Base-by-base conservation (phyloP, 2,329 filamentous ascomycete species). In the Calonectria pseudoturangicola region DNA sequence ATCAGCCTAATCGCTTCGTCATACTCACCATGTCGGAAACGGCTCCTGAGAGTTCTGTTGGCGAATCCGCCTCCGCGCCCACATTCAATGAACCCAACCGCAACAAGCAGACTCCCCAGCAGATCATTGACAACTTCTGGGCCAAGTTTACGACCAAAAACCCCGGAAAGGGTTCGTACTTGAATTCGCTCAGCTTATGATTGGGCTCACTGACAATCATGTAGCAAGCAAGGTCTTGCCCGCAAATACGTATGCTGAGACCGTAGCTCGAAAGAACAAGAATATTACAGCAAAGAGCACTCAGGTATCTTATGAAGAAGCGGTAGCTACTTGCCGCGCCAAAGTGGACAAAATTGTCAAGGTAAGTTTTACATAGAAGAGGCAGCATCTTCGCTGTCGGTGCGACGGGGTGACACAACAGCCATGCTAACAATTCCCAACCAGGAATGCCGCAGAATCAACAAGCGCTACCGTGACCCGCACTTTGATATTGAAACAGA, bases 401-500 rank as follows among this genome's bases (percentile, higher is more conserved):
- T 36, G 33, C 33, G 33, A 36, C 10, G 10, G 12, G 33, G 12
- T 36, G 33, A 45, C 16, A 45, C n/a, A 18, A 7, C 41, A 45
- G 7, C 16, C 8, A n/a, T n/a, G 41, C 45, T 48, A 13, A 48
- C 45, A 3, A 12, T 48, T 36, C 33, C 5, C 21, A 10, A 48
- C 4, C 9, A 87, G 70, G 90, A 92, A 80, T 97, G 95, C 81
- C 88, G 91, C 27, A 89, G 94, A 10, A 87, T 95, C 70, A 98
- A 98, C 83, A 93, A 95, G 79, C 96, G 95, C 83, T 98, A 97
- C 81, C 90, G 93, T 18, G 95, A 97, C 80, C 91, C 92, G n/a
- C 92, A 97, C 82, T 98, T 98, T 81, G 93, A 98, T 81, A 91
- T 98, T 65, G 95, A 97, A 80, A 86, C 90, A 45, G 94, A 96